These are phyloP conservation scores for Bisporella sp. DNA, from an alignment of 2,329 filamentous ascomycete species.

Conservation along the genomic window DNA sequence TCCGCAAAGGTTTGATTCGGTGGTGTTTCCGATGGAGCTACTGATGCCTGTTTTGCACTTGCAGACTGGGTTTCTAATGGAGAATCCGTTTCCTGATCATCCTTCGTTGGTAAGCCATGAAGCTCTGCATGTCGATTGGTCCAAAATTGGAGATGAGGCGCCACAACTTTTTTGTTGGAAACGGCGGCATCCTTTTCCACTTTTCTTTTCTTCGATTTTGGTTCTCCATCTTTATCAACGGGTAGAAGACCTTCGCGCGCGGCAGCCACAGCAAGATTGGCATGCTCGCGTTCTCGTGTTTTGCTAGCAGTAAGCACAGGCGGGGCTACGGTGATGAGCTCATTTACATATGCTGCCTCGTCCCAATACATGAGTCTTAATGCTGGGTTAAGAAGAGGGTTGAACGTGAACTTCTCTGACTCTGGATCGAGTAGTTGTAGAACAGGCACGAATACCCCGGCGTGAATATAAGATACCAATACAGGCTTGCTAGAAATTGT, in stretches of 20 bases:
- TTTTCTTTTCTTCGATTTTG: conserved; percentile 47
- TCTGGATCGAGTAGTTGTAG: conserved; percentile 48
- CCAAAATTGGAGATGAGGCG: conserved; percentile 65
- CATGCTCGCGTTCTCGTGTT: conserved; percentile 19
- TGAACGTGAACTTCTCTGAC: conserved; percentile 60
- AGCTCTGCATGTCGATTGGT: conserved; percentile 63
- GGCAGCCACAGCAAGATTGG: conserved; percentile 30
- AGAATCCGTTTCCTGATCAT: conserved; percentile 26
- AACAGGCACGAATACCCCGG: conserved; percentile 77
- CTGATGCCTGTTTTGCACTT: conserved; percentile 6
- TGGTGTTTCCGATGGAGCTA: conserved; percentile 24
- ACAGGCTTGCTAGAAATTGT: conserved; percentile 70
- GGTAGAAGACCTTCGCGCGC: conserved; percentile 28
- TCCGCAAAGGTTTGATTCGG: conserved; percentile 54
- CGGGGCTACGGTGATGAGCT: conserved; percentile 47
- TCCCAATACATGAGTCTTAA: conserved; percentile 73
- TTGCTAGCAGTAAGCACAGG: conserved; percentile 24
- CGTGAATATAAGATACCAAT: conserved; percentile 67
- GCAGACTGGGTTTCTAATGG: conserved; percentile 6
- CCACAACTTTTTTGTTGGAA: conserved; percentile 38
- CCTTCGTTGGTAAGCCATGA: conserved; percentile 42
- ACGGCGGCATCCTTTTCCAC: conserved; percentile 36
- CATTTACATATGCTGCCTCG: conserved; percentile 62
- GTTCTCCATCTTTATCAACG: conserved; percentile 28
- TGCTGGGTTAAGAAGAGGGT: conserved; percentile 59